Base-by-base conservation (phyloP, 108 stramenopile genomes). In the Halocafeteria seosinensis region DNA sequence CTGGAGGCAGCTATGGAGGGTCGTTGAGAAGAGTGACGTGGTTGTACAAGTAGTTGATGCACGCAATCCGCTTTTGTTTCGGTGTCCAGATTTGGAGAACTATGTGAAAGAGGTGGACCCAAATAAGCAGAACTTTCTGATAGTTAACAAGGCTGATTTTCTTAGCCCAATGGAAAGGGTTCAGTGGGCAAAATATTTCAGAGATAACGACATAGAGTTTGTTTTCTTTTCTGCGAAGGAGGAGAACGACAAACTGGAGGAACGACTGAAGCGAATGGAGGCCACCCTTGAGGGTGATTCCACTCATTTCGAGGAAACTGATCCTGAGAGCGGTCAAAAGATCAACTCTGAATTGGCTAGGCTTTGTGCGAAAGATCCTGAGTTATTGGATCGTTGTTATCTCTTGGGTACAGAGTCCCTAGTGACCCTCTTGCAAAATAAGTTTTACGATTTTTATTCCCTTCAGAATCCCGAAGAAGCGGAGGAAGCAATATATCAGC, bases 1-100 rank as follows among this genome's bases (percentile, higher is more conserved):
- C 30, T 98, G 97, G 97, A 71, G 92, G 21, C 97, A 98, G 76
- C 77, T 98, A 8, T 98, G 97, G 97, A 78, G 97, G 21, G 94
- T 95, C 9, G 62, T 92, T 65, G 97, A 98, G 68, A 78, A 92
- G 63, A 87, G 85, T 37, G 79, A 88, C 38, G 79, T 89, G 50
- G 71, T 96, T 50, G 68, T 92, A 25, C 94, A 93, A 66, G 83
- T 98, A 55, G 94, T 98, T 9, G 97, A 98, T 71, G 93, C 88
- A 6, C 75, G 97, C 60, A 91, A 95, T 82, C 94, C 94, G 1
- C 61, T 91, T 23, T 88, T 98, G 66, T 98, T 94, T 73, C 73
- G 89, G 32, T 87, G 87, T 27, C 71, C 80, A 34, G 97, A 98
- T 71, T 72, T 95, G 33, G 69, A 79, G 62, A 66, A 62, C 25